Evolutionary conservation across 805 yeast species (phyloP).

Genomic region (Sugiyamaella smithiae): DNA sequence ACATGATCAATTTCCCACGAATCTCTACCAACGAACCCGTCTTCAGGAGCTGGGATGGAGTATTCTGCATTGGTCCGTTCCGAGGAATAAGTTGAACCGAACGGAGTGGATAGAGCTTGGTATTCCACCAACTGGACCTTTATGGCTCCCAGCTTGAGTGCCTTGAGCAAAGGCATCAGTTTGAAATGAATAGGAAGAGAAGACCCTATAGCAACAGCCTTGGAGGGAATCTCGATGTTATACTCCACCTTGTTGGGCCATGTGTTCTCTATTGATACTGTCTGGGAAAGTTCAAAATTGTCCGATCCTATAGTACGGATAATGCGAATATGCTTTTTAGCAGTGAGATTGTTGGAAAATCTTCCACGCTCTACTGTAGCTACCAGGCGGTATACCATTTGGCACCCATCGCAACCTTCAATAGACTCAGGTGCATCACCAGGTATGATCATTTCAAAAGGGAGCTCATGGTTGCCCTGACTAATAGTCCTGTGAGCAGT

Average conservation of each 20-base stretch:
- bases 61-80: constrained; percentile 61
- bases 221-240: constrained; percentile 77
- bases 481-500: constrained; percentile 16
- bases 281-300: constrained; percentile 81
- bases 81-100: constrained; percentile 55
- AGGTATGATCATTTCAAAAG: constrained; percentile 80
- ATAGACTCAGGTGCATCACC: constrained; percentile 85
- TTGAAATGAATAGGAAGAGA: constrained; percentile 64
- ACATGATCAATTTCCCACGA: constrained; percentile 70
- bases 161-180: constrained; percentile 78
- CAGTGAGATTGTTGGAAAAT: constrained; percentile 58
- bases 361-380: constrained; percentile 83
- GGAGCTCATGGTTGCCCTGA: constrained; percentile 82
- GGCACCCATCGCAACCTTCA: constrained; percentile 66
- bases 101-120: constrained; percentile 46
- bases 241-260: constrained; percentile 96
- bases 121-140: constrained; percentile 66
- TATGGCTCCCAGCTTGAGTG: constrained; percentile 72
- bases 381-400: constrained; percentile 64
- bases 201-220: constrained; percentile 89
- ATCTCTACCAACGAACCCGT: constrained; percentile 44
- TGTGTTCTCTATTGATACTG: constrained; percentile 88
- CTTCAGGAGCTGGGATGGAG: constrained; percentile 44
- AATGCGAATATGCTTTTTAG: constrained; percentile 73
- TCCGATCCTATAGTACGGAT: constrained; percentile 87